Conservation (phyloP, 768 basidiomycete species). For the Serendipita sp. region DNA sequence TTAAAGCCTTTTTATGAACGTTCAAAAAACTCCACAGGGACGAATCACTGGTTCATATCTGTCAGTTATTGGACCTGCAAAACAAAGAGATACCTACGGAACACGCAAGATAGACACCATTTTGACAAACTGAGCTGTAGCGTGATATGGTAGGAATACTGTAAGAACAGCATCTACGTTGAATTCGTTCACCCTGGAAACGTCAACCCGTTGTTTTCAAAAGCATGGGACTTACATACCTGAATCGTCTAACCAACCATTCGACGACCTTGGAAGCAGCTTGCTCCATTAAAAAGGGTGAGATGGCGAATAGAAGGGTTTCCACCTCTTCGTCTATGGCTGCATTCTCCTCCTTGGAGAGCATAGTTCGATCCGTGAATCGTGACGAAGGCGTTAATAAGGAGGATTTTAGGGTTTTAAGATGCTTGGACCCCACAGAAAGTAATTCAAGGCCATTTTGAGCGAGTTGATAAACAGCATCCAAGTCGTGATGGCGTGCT, state of each 20-base stretch:
- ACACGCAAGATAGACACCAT: conserved; percentile 78
- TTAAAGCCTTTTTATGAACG: conserved; percentile 61
- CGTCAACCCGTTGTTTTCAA: background rate
- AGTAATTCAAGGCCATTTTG: conserved; percentile 46
- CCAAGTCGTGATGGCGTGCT: conserved; percentile 74
- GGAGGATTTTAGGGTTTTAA: conserved; percentile 42
- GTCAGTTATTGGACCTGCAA: background rate
- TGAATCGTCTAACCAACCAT: conserved; percentile 87
- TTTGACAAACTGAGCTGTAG: conserved; percentile 85
- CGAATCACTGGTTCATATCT: conserved; percentile 29
- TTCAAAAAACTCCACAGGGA: conserved; percentile 53
- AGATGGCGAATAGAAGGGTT: conserved; percentile 51
- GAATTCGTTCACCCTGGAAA: conserved; percentile 73
- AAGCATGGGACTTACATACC: conserved; percentile 31
- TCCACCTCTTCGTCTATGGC: conserved; percentile 47
- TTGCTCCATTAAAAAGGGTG: conserved; percentile 65
- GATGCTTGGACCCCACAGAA: conserved; percentile 24
- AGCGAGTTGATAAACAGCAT: conserved; percentile 68
- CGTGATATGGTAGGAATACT: conserved; percentile 87
- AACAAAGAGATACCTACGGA: conserved; percentile 30
- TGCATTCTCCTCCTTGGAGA: conserved; percentile 42
- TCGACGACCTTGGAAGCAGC: conserved; percentile 76
- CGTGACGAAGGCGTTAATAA: conserved; percentile 73
- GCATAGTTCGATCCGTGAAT: conserved; percentile 59
- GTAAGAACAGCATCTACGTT: conserved; percentile 64